These are phyloP conservation scores for Sequoia sempervirens DNA, from an alignment of 75 land plant species.

Conservation along the genomic window DNA sequence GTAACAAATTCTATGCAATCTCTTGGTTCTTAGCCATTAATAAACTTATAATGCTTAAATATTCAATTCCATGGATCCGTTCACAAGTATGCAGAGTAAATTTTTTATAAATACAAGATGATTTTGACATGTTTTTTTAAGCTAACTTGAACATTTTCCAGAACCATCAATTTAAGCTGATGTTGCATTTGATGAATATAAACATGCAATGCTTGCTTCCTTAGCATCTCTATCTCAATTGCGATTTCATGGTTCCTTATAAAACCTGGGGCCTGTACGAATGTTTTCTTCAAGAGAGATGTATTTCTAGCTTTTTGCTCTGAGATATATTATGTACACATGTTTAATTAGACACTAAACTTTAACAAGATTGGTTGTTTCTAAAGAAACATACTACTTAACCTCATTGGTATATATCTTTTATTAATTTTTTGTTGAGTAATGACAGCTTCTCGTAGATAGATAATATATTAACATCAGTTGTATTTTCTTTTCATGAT, in stretches of 20 bases:
- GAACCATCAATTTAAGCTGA: no score
- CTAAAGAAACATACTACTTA: background rate
- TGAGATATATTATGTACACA: background rate
- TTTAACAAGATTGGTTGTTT: background rate
- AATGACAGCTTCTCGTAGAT: background rate
- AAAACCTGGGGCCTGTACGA: background rate
- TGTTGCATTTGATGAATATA: no score
- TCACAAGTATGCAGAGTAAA: no score
- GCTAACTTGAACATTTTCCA: no score
- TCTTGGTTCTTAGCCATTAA: background rate
- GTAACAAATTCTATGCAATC: background rate
- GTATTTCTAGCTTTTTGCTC: background rate
- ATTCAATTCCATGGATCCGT: background rate
- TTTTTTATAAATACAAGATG: no score
- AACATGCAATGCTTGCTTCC: no score
- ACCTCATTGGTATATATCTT: background rate
- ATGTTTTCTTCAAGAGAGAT: background rate
- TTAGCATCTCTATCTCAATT: no score
- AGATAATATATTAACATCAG: background rate
- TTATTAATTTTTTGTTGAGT: background rate
- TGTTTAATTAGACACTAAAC: background rate
- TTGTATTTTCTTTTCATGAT: background rate
- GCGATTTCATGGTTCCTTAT: no score
- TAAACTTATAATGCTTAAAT: background rate
- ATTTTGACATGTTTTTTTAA: no score